Evolutionary conservation across 1,284 basidiomycete species (phyloP).

Genomic region (Anthracocystis walkeri): DNA sequence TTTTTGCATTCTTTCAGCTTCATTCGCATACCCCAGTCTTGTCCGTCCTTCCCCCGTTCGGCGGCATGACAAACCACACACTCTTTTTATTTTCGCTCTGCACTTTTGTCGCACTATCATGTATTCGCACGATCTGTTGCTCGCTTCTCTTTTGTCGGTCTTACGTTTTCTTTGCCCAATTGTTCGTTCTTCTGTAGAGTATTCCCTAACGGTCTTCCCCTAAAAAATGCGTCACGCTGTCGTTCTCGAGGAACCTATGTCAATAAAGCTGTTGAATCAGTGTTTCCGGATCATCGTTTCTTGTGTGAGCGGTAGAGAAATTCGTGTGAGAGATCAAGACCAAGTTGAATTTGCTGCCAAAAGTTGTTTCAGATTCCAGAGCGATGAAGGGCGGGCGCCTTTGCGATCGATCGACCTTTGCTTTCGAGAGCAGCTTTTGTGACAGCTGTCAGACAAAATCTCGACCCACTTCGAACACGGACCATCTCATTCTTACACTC

Average conservation of each 20-base stretch:
- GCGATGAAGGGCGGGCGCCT: no score
- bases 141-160: constrained; percentile 2
- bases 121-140: constrained; percentile 11
- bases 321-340: background rate
- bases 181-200: constrained; percentile 26
- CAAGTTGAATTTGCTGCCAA: no score
- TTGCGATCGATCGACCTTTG: no score
- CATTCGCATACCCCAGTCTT: constrained; percentile 11
- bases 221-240: constrained; percentile 15
- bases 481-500: background rate
- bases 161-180: constrained; percentile 1
- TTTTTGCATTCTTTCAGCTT: constrained; percentile 5
- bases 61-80: constrained; percentile 2
- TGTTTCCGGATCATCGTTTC: no score
- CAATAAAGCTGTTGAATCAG: background rate
- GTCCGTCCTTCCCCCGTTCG: background rate
- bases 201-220: constrained; percentile 5
- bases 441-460: no score
- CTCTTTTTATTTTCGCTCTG: background rate
- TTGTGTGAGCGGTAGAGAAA: no score
- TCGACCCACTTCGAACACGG: background rate
- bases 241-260: constrained; percentile 7
- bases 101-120: background rate
- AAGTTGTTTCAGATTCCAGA: no score
- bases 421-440: no score